phyloP scores from a whole-genome alignment of 225 moss, liverwort and hornwort species.

The Bryoerythrophyllum caledonicum region DNA sequence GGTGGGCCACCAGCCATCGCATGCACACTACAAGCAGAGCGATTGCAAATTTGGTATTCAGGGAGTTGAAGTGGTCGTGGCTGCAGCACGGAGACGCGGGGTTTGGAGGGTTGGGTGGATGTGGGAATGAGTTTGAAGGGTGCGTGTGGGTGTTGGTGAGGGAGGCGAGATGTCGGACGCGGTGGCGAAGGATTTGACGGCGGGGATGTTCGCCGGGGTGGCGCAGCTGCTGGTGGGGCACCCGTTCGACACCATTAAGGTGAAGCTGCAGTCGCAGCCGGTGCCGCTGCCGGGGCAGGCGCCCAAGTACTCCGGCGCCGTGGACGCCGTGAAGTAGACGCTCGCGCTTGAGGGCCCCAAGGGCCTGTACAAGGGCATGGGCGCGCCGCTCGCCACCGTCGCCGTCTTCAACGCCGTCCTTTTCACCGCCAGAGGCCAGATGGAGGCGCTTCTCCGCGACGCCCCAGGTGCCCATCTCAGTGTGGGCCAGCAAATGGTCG shows the following conservation, averaged over 20 bases:
- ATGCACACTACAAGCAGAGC: no score
- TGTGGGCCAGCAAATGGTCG: constrained; percentile 62
- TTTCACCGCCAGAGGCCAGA: constrained; percentile 85
- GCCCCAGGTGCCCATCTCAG: constrained; percentile 58
- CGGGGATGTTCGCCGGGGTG: constrained; percentile 90
- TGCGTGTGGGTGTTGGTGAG: background rate
- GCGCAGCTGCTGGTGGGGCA: constrained; percentile 95
- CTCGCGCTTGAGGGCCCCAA: constrained; percentile 70
- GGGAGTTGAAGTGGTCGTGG: background rate
- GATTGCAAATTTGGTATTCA: background rate
- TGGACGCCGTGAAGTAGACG: constrained; percentile 92
- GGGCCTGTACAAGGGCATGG: constrained; percentile 97
- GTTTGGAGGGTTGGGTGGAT: no score
- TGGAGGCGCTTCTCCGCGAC: constrained; percentile 73
- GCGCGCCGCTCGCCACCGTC: constrained; percentile 87
- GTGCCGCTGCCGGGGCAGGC: constrained; percentile 72
- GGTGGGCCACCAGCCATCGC: constrained; percentile 1
- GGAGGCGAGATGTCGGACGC: constrained; percentile 50
- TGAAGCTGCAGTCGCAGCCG: constrained; percentile 97
- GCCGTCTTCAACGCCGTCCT: constrained; percentile 95
- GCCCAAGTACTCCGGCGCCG: constrained; percentile 69
- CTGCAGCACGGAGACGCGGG: no score
- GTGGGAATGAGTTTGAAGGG: no score
- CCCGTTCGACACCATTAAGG: constrained; percentile 98
- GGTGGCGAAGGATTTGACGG: constrained; percentile 86